Evolutionary conservation across 2,329 filamentous ascomycete genomes (phyloP).

Genomic region (Daldinia eschscholtzii): DNA sequence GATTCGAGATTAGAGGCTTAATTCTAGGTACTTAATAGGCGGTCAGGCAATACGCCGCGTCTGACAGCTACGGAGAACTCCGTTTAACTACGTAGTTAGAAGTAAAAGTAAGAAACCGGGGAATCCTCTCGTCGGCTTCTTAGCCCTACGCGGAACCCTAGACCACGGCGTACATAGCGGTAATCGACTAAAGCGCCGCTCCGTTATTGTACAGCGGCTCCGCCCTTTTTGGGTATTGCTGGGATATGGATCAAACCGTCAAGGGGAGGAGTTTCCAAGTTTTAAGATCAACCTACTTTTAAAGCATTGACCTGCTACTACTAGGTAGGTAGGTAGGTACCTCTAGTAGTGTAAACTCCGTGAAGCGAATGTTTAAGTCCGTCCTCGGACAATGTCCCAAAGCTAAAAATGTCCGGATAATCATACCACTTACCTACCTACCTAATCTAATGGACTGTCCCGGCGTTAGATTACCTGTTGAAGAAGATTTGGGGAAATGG

Average conservation of each 20-base stretch:
- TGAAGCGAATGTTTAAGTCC: background rate
- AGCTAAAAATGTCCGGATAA: background rate
- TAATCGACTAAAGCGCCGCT: background rate
- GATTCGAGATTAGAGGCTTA: background rate
- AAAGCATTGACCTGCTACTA: no score
- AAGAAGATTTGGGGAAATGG: slow-evolving; percentile 1
- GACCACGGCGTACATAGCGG: background rate
- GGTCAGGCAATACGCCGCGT: background rate
- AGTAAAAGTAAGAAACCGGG: slow-evolving; percentile 5
- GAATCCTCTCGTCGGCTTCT: background rate
- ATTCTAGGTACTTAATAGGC: background rate
- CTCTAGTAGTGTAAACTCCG: background rate
- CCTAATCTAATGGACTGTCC: background rate
- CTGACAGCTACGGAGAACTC: background rate
- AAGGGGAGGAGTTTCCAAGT: no score
- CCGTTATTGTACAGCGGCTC: background rate
- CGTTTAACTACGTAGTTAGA: no score
- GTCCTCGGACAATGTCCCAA: background rate
- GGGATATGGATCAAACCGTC: background rate
- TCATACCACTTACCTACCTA: background rate
- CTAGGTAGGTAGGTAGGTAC: no score
- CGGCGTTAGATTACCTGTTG: background rate
- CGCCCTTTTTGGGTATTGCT: background rate
- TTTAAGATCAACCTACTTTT: no score
- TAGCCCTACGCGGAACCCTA: background rate